phyloP scores from a whole-genome alignment of 2,329 filamentous ascomycete genomes.

The Epichloe festucae region DNA sequence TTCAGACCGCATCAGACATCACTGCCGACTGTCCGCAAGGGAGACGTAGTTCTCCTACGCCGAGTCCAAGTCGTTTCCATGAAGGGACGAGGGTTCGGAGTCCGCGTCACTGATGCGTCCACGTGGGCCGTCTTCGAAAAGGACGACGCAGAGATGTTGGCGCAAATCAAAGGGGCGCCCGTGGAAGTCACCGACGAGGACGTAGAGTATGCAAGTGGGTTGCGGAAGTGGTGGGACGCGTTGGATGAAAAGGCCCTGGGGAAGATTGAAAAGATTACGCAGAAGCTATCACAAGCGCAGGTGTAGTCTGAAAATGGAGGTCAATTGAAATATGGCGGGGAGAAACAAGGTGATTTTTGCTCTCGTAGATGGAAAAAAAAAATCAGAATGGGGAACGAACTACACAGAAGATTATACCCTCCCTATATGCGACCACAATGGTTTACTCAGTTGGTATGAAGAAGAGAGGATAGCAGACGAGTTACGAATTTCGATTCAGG shows the following conservation, averaged over 20 bases:
- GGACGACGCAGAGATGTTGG: slow-evolving; percentile 23
- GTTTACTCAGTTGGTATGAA: too few relatives aligned
- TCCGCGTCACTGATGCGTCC: slow-evolving; percentile 40
- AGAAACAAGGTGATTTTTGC: too few relatives aligned
- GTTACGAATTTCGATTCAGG: background rate
- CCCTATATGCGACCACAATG: too few relatives aligned
- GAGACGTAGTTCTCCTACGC: slow-evolving; percentile 46
- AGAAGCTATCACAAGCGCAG: slow-evolving; percentile 14
- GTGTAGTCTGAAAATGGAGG: too few relatives aligned
- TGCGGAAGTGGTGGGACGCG: slow-evolving; percentile 36
- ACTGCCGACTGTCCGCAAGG: slow-evolving; percentile 39
- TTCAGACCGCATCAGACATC: slow-evolving; percentile 45
- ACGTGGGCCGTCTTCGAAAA: slow-evolving; percentile 50
- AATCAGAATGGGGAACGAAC: too few relatives aligned
- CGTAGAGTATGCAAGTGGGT: slow-evolving; percentile 31
- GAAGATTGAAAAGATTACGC: slow-evolving; percentile 27
- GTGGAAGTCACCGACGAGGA: slow-evolving; percentile 42
- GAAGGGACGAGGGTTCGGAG: slow-evolving; percentile 40
- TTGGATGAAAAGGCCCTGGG: slow-evolving; percentile 33
- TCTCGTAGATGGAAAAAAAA: too few relatives aligned
- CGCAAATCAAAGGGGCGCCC: slow-evolving; percentile 46
- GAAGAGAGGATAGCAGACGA: background rate
- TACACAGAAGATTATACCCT: too few relatives aligned
- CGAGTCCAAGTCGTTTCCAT: slow-evolving; percentile 41
- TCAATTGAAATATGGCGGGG: too few relatives aligned